phyloP scores from a whole-genome alignment of 495 filamentous ascomycete species.

The Aspergillus coremiiformis region DNA sequence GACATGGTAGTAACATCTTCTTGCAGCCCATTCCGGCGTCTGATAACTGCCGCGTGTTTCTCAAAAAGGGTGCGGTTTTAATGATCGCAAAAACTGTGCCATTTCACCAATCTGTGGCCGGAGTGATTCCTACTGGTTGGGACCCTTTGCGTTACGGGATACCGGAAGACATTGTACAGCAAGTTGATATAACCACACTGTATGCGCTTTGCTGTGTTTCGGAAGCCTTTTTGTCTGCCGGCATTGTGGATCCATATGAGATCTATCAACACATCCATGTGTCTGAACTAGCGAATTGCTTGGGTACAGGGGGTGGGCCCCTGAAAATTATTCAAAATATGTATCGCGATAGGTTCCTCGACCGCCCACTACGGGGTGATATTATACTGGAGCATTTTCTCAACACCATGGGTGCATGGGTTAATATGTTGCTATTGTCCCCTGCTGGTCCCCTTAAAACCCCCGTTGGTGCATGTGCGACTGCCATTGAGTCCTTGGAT shows the following conservation, averaged over 20 bases:
- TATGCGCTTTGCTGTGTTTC: constrained; percentile 89
- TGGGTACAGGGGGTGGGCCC: constrained; percentile 91
- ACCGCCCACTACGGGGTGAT: constrained; percentile 93
- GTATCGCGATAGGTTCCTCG: constrained; percentile 95
- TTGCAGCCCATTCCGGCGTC: constrained; percentile 85
- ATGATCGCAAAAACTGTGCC: constrained; percentile 92
- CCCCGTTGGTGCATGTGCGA: constrained; percentile 94
- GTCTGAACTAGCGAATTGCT: constrained; percentile 94
- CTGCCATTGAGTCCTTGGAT: constrained; percentile 92
- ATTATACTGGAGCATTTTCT: constrained; percentile 99
- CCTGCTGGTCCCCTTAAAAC: constrained; percentile 98
- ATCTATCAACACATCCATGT: constrained; percentile 99
- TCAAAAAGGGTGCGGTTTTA: constrained; percentile 89
- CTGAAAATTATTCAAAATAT: constrained; percentile 74
- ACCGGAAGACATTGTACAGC: constrained; percentile 91
- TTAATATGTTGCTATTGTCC: constrained; percentile 96
- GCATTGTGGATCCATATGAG: constrained; percentile 98
- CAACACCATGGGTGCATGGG: constrained; percentile 99
- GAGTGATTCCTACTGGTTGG: constrained; percentile 94
- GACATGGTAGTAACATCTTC: constrained; percentile 91
- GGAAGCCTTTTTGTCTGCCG: constrained; percentile 80
- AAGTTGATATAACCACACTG: constrained; percentile 91
- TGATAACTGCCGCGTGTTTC: constrained; percentile 81
- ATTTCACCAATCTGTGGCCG: constrained; percentile 93
- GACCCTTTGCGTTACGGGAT: constrained; percentile 89